These are phyloP conservation scores for Vitis hybrid DNA, from an alignment of 177 flowering plant species.

Conservation along the genomic window DNA sequence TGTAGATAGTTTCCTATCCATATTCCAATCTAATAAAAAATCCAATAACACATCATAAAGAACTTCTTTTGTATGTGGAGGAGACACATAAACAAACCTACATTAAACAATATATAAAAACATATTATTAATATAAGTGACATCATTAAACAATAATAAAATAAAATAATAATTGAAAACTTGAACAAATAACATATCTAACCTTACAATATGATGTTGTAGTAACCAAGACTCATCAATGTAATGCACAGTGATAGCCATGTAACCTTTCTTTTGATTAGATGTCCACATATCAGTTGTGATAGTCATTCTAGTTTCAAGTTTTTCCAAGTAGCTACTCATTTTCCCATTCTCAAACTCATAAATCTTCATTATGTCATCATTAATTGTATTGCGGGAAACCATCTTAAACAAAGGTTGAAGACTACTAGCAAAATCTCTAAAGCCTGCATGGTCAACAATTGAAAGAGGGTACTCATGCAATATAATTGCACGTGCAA, in stretches of 20 bases:
- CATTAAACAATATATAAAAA: background rate
- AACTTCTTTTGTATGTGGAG: constrained; percentile 7
- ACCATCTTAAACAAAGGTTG: background rate
- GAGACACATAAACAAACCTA: constrained; percentile 20
- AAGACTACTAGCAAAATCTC: background rate
- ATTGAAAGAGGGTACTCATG: background rate
- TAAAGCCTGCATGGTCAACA: background rate
- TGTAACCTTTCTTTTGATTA: constrained; percentile 16
- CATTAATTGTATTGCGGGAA: too few relatives aligned
- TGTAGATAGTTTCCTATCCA: constrained; percentile 11
- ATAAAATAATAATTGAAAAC: background rate
- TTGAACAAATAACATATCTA: background rate
- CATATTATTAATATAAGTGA: background rate
- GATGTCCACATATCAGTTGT: constrained; percentile 27
- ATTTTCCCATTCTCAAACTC: background rate
- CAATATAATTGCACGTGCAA: too few relatives aligned
- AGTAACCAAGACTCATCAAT: too few relatives aligned
- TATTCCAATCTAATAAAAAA: background rate
- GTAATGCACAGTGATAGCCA: constrained; percentile 10
- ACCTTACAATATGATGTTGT: too few relatives aligned
- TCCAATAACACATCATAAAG: background rate
- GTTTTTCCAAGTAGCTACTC: background rate
- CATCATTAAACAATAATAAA: constrained; percentile 3
- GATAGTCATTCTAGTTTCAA: constrained; percentile 4
- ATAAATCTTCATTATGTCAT: background rate